Evolutionary conservation across 1,284 basidiomycete genomes (phyloP), one percentile per base, ranked within the genome.

Genomic region (Malassezia sp.): DNA sequence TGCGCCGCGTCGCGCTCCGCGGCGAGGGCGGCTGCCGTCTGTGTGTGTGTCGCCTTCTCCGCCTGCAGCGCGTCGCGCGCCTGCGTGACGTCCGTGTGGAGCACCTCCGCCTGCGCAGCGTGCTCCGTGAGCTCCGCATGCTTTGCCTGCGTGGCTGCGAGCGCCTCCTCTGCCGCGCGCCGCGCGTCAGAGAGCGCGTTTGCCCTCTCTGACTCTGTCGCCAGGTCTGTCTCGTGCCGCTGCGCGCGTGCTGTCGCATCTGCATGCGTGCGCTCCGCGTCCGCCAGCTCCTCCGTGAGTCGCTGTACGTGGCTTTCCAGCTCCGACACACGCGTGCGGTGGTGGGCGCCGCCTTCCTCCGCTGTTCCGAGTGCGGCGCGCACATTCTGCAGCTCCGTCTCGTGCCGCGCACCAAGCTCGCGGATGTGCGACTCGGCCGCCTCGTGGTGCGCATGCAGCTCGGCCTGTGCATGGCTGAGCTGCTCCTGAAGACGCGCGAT

Each of bases 21-120:
- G n/a, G 54, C 27, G 37, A 80, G 83, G 8, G 77, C 74, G 64
- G 82, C 83, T 67, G 86, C 83, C 2, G 84, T 66, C 6, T 76
- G 72, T 8, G 74, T 71, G 53, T 31, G 22, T 32, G 27, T 9
- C 4, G 33, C 27, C 5, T 24, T 4, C n/a, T 31, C n/a, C 28
- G 24, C 21, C 9, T 23, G 23, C 18, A 57, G 26, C 15, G 51
- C 43, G 10, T 33, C 23, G 29, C 44, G 44, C 14, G 38, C 33
- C 6, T 28, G 30, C 2, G 33, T 18, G n/a, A 52, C 37, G 11
- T 52, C 46, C 7, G 49, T 41, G 14, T 55, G 51, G 15, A 58
- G 46, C 14, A 28, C 27, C 27, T 7, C 27, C 27, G 27, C 27
- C 14, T 7, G 14, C 8, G 14, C 8, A 7, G 27, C 17, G 10